Evolutionary conservation across 2,329 filamentous ascomycete species (phyloP).

Genomic region (Botrytis tulipae): DNA sequence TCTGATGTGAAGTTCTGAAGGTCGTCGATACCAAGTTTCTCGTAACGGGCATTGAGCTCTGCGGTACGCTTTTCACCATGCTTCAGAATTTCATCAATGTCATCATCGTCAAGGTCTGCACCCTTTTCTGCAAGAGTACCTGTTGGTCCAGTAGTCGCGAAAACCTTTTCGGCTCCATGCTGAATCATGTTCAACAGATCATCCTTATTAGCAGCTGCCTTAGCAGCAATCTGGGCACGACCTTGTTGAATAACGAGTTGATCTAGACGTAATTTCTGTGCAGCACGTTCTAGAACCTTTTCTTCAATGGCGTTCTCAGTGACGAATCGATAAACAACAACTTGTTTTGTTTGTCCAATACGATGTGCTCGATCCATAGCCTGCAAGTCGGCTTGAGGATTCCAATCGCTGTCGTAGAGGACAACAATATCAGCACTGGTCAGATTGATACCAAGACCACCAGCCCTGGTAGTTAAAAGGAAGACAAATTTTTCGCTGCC

Average conservation of each 20-base stretch:
- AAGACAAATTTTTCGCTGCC: conserved; percentile 97
- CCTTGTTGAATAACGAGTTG: conserved; percentile 98
- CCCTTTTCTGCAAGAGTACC: conserved; percentile 59
- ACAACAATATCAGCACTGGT: conserved; percentile 94
- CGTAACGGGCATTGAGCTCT: conserved; percentile 87
- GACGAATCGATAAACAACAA: conserved; percentile 93
- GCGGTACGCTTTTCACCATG: conserved; percentile 88
- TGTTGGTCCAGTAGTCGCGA: conserved; percentile 68
- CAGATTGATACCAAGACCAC: conserved; percentile 94
- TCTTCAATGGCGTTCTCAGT: conserved; percentile 98
- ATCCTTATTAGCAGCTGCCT: conserved; percentile 91
- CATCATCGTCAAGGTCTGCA: conserved; percentile 72
- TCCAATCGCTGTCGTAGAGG: conserved; percentile 98
- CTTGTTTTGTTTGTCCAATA: conserved; percentile 98
- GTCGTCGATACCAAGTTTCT: conserved; percentile 95
- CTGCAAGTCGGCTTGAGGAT: conserved; percentile 95
- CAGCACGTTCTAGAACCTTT: conserved; percentile 93
- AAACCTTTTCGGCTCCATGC: conserved; percentile 94
- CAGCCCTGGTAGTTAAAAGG: conserved; percentile 89
- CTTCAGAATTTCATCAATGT: conserved; percentile 84
- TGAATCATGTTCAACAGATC: conserved; percentile 98
- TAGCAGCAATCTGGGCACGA: conserved; percentile 83
- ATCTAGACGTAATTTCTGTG: conserved; percentile 93
- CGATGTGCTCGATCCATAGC: conserved; percentile 98
- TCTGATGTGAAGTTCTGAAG: conserved; percentile 97